A percentile compares a stretch with the other conserved stretches of the same genome.
Conservation (phyloP, 2,329 filamentous ascomycete species). For the Ascochyta rabiei region DNA sequence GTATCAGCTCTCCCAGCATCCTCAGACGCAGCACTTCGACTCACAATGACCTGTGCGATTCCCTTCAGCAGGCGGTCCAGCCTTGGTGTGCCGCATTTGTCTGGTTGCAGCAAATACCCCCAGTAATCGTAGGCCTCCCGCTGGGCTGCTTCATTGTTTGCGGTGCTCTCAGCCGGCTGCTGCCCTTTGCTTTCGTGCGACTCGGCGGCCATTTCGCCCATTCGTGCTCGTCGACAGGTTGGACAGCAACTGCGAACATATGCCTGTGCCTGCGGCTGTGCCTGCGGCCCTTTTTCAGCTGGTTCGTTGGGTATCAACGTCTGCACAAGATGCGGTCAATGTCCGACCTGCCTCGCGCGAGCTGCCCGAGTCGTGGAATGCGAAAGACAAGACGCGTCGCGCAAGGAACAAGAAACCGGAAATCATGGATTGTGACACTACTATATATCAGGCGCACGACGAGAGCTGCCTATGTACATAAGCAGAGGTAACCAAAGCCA, state of each 20-base stretch:
- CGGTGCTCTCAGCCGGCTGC: constrained; percentile 25
- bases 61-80: constrained; percentile 55
- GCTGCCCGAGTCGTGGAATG: constrained; percentile 18
- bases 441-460: background rate
- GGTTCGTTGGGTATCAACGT: constrained; percentile 24
- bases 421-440: background rate
- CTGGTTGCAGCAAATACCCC: constrained; percentile 58
- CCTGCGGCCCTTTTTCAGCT: constrained; percentile 6
- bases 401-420: background rate
- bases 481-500: constrained; percentile 16
- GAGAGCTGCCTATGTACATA: constrained; percentile 2
- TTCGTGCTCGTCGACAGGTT: constrained; percentile 7
- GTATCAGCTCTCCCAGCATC: constrained; percentile 15
- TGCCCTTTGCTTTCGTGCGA: constrained; percentile 27
- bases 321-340: constrained; percentile 27
- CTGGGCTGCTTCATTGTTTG: constrained; percentile 37
- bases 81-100: constrained; percentile 57
- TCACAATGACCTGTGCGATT: constrained; percentile 55
- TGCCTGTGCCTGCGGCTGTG: background rate
- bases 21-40: constrained; percentile 14
- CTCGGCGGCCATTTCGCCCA: constrained; percentile 39
- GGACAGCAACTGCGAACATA: constrained; percentile 12
- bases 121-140: constrained; percentile 57
- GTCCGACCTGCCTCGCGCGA: constrained; percentile 24
- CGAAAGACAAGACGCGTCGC: constrained; percentile 8